Percentiles rank a stretch among this genome's conserved stretches.
Evolutionary conservation across 179 eudicot species (phyloP).

Genomic region (Gypsophila paniculata): DNA sequence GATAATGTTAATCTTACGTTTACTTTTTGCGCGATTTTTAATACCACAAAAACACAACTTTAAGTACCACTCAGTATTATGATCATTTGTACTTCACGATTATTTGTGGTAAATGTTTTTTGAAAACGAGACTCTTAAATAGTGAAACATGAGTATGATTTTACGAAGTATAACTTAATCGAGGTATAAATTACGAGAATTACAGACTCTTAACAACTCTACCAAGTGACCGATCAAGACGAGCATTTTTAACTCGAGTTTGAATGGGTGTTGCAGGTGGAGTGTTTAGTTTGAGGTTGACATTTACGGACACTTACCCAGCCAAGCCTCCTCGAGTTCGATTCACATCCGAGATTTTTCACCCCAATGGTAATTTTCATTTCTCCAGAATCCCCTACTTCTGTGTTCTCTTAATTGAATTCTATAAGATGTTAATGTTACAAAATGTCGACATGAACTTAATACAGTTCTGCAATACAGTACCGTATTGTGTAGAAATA

Average conservation of each 20-base stretch:
- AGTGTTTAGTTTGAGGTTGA: constrained; percentile 37
- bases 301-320: constrained; percentile 33
- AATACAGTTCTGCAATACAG: not conserved
- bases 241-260: not conserved
- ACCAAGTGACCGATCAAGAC: no score
- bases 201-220: no score
- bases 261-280: constrained; percentile 27
- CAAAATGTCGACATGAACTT: not conserved
- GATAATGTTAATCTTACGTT: no score
- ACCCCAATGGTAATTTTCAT: constrained; percentile 30
- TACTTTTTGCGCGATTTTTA: no score
- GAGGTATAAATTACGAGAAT: no score
- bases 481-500: not conserved
- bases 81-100: no score
- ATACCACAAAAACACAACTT: no score
- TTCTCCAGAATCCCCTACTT: not conserved
- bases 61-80: no score
- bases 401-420: not conserved
- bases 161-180: no score
- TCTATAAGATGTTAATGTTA: not conserved
- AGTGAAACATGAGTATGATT: no score
- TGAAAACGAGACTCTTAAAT: no score
- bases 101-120: no score
- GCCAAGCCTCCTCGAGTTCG: constrained; percentile 39
- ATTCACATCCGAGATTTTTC: constrained; percentile 37